Evolutionary conservation across 1,284 basidiomycete species (phyloP), one percentile per base, ranked within the genome.

Genomic region (Ceratobasidium sp.): DNA sequence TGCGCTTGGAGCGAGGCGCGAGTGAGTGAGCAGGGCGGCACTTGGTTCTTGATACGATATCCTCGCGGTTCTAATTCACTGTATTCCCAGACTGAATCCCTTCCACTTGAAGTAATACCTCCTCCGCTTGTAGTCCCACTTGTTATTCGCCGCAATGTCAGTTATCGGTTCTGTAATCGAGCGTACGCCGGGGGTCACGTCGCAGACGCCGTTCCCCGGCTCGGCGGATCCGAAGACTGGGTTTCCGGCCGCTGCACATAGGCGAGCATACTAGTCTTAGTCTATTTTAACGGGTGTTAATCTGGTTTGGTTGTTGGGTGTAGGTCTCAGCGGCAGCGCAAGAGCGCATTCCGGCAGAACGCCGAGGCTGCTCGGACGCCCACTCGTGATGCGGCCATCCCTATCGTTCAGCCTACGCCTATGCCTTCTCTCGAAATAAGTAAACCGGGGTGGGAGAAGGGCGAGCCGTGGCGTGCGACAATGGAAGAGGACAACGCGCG

Each of bases 401-500:
- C 72, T 7, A 44, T 67, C 21, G 62, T 73, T 32, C 43, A 58
- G 32, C 18, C 63, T 6, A 26, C 41, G n/a, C 2, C 61, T 28
- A 38, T 38, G 5, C 21, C 43, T 4, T 13, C 21, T 6, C 43
- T 47, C 16, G 11, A 6, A 16, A 21, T 4, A 6, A 28, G 8
- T 2, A 23, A 23, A 38, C 52, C 16, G 23, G 32, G 38, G 32
- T 28, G 14, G 43, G 54, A 21, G 49, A 32, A 50, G 46, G 69
- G 58, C 4, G 70, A 73, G 28, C 80, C 81, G 57, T 86, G 85
- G 85, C 79, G 84, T 72, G 77, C 80, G 13, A 83, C 85, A 66
- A 85, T 89, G 63, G 79, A 81, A 62, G 77, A 80, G 58, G 87
- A 90, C 78, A 91, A 91, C 77, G 83, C 85, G 71, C 79, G 80